Conservation (phyloP, 73 alveolate species). For the Diophrys sp. region DNA sequence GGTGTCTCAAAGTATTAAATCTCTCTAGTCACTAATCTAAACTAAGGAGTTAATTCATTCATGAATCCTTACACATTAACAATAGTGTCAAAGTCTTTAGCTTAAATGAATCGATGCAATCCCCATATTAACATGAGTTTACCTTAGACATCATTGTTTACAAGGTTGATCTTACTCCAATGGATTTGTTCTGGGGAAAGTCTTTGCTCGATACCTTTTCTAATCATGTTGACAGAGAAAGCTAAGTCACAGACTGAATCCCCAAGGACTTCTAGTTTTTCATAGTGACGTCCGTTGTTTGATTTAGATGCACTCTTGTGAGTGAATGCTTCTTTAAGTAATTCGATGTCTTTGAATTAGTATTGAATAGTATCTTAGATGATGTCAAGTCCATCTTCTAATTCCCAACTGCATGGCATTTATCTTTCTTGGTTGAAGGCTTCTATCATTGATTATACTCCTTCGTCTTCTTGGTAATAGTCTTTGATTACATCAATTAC, state of each 20-base stretch:
- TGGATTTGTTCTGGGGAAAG: slow-evolving; percentile 23
- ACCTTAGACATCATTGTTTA: slow-evolving; percentile 42
- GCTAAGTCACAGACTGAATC: slow-evolving; percentile 52
- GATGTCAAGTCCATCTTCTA: too few relatives aligned
- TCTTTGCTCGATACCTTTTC: slow-evolving; percentile 10
- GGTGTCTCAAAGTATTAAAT: slow-evolving; percentile 36
- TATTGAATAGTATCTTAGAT: slow-evolving; percentile 26
- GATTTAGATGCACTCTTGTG: slow-evolving; percentile 8
- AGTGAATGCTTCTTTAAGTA: slow-evolving; percentile 48
- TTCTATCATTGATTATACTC: too few relatives aligned
- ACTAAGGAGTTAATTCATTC: background rate
- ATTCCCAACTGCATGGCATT: too few relatives aligned
- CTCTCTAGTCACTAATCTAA: background rate
- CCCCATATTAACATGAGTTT: background rate
- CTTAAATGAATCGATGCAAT: background rate
- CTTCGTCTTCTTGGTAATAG: too few relatives aligned
- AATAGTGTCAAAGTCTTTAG: background rate
- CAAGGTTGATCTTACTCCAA: slow-evolving; percentile 20
- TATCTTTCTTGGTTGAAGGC: too few relatives aligned
- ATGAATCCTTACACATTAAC: background rate
- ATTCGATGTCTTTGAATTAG: slow-evolving; percentile 13
- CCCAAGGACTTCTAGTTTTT: slow-evolving; percentile 62
- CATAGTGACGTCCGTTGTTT: slow-evolving; percentile 14
- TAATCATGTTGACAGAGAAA: slow-evolving; percentile 31
- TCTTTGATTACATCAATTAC: too few relatives aligned